These are phyloP conservation scores for Neostapfia colusana DNA, from an alignment of 176 grass and related monocot species.

Conservation along the genomic window DNA sequence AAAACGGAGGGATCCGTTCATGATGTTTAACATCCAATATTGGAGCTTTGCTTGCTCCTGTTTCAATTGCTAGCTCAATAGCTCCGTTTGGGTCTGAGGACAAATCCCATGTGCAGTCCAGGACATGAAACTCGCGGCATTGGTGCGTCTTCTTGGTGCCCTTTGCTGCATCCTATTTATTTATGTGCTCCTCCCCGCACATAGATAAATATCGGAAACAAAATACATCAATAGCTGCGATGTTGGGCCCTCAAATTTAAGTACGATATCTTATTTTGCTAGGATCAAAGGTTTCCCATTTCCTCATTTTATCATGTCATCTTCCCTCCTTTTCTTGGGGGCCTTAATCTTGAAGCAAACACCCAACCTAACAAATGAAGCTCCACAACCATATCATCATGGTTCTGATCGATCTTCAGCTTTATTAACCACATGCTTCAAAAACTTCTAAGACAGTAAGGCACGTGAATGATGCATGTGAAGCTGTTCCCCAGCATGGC, in stretches of 20 bases:
- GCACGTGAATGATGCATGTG: conserved; percentile 32
- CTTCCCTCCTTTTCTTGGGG: conserved; percentile 35
- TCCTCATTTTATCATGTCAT: conserved; percentile 27
- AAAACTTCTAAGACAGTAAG: not conserved
- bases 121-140: too few species aligned
- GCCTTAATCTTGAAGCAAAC: conserved; percentile 56
- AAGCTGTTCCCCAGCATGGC: conserved; percentile 23
- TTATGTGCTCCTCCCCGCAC: not conserved
- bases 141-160: too few species aligned
- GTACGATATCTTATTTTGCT: not conserved
- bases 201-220: not conserved
- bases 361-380: conserved; percentile 35
- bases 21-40: too few species aligned
- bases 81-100: too few species aligned
- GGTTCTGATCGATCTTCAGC: conserved; percentile 16
- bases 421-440: conserved; percentile 34
- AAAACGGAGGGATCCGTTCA: too few species aligned
- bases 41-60: too few species aligned
- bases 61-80: too few species aligned
- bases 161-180: too few species aligned
- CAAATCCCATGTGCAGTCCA: too few species aligned
- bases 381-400: conserved; percentile 29
- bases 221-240: not conserved
- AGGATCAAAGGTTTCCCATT: conserved; percentile 20
- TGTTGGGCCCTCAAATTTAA: not conserved